Base-by-base conservation (phyloP, 805 yeast species). In the Suhomyces sp. region DNA sequence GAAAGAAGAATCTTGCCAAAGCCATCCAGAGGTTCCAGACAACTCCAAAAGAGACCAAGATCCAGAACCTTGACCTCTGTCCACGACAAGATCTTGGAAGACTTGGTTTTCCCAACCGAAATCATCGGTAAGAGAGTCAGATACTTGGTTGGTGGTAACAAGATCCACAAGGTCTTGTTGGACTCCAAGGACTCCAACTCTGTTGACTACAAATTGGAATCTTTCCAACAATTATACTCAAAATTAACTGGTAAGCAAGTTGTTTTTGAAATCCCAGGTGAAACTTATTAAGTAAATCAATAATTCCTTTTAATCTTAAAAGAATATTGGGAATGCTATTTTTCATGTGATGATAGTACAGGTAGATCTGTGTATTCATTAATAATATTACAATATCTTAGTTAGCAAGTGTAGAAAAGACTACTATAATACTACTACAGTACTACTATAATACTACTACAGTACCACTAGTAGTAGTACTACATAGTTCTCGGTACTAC, bases 201-300 rank as follows among this genome's bases (percentile, higher is more conserved):
- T 74, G 92, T 94, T 73, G 98, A 93, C 82, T 90, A 94, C 91
- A 94, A 94, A 85, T 88, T 93, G 78, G 98, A 93, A 80, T 90
- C 98, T 68, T 94, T 93, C 97, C 96, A 93, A 86, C 87, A 96
- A 69, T 92, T 93, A 74, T 93, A 93, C 96, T 82, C 82, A 82
- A 93, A 93, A 85, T 90, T 93, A 81, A 93, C 99, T 73, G 99
- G 99, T 83, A 93, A 94, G 87, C 96, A 92, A 82, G 97, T 94
- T 82, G 94, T 91, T 71, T 93, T 93, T 76, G 98, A 93, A 87
- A 89, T 93, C 73, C 79, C 80, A 67, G 73, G 76, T 68, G 79
- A 75, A 65, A 69, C 67, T 57, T 71, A 70, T 72, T 72, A 73
- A 70, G 60, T 58, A 52, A 42, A 42, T 42, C 19, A 24, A 42